Base-by-base conservation (phyloP, 2,329 filamentous ascomycete genomes). In the Colletotrichum sp. region DNA sequence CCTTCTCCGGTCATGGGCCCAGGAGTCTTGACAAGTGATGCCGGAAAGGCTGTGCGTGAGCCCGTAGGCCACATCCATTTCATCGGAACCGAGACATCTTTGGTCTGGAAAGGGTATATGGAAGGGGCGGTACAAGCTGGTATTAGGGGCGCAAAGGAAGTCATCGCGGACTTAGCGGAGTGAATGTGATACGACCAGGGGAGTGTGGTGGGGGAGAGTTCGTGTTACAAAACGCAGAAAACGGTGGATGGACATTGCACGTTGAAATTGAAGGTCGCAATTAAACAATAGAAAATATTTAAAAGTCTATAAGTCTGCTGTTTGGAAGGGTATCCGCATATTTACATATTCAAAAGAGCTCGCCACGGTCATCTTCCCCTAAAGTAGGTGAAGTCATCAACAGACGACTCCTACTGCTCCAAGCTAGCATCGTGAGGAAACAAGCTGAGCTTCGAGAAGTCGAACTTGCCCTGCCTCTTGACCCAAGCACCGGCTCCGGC, bases 391-490 rank as follows among this genome's bases (percentile, higher is more conserved):
- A 7, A 36, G 3, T n/a, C 16, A 6, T 7, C 52, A 9, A 9
- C 8, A 9, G 9, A 21, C 34, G 10, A 64, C 7, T 13, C 52
- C 12, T 36, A 13, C 28, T 32, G 7, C 32, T 76, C 74, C 2
- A 24, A 52, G 21, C 26, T 32, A 32, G 18, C 43, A 15, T 65
- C 64, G 57, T 76, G 74, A 18, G 65, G 26, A 16, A 43, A n/a
- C 70, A 76, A 60, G 64, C 70, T 74, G 32, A 76, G 71, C 28
- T 24, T 26, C 28, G 43, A 65, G 21, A 76, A 68, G n/a, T 39
- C 28, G 5, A 32, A 48, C 2, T 64, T 30, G 5, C 18, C 63
- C 24, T 67, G 36, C 32, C 65, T 74, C 64, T 65, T 75, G 13
- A 72, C 55, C 72, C 72, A 75, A 2, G 68, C 63, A 34, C 43